phyloP scores from a whole-genome alignment of 352 stramenopile genomes.

The Globisporangium uncinulatum region DNA sequence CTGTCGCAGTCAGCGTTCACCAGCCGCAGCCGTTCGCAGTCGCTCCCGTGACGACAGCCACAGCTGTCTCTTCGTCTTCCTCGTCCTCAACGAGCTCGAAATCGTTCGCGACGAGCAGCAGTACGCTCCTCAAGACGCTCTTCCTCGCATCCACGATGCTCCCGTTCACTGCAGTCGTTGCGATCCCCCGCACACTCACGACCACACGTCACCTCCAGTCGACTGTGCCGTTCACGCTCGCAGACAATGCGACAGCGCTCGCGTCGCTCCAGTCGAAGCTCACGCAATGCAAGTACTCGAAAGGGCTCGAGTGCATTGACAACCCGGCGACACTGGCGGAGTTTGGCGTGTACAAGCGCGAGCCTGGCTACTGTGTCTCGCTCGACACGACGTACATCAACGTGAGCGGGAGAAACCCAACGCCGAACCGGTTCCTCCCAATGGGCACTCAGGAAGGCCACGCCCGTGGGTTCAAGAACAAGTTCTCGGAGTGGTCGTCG shows the following conservation, averaged over 20 bases:
- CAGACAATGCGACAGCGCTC: constrained; percentile 32
- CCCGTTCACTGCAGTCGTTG: not conserved
- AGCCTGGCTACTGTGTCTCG: constrained; percentile 40
- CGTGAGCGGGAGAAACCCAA: constrained; percentile 17
- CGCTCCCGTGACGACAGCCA: constrained; percentile 13
- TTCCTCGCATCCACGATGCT: constrained; percentile 14
- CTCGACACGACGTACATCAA: constrained; percentile 66
- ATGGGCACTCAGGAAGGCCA: constrained; percentile 53
- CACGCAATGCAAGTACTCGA: constrained; percentile 64
- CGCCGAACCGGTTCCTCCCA: constrained; percentile 60
- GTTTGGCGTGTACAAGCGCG: constrained; percentile 50
- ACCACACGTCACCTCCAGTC: constrained; percentile 8
- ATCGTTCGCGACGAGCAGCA: constrained; percentile 4
- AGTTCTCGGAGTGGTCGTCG: constrained; percentile 62
- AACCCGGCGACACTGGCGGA: constrained; percentile 37
- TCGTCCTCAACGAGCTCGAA: not conserved
- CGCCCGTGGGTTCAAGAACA: constrained; percentile 52
- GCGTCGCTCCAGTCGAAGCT: constrained; percentile 35
- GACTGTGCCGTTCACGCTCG: constrained; percentile 27
- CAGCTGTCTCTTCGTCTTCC: not conserved
- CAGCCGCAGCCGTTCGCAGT: constrained; percentile 3
- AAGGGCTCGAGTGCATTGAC: constrained; percentile 47
- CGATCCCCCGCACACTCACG: constrained; percentile 1
- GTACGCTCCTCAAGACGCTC: constrained; percentile 14
- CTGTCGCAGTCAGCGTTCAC: constrained; percentile 6